Evolutionary conservation across 2,329 filamentous ascomycete genomes (phyloP).

Genomic region (Ophiosphaerella narmari): DNA sequence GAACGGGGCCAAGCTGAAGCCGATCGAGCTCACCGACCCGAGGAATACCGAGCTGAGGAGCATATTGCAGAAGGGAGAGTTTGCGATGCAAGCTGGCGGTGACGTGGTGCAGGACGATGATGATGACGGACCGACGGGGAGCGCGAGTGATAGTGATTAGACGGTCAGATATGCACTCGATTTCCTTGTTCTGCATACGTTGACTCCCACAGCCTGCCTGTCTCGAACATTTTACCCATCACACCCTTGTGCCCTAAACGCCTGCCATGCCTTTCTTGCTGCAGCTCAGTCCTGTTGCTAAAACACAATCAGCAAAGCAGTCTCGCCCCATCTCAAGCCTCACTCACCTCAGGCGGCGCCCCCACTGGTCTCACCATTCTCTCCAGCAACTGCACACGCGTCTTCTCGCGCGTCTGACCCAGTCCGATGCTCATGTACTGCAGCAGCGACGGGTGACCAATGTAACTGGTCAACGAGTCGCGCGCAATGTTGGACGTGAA

Average conservation of each 20-base stretch:
- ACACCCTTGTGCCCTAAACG: too few relatives aligned
- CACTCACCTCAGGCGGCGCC: constrained; percentile 64
- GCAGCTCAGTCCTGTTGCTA: constrained; percentile 26
- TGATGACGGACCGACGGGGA: constrained; percentile 53
- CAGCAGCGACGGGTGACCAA: constrained; percentile 86
- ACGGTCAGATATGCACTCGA: neutral
- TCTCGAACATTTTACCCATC: too few relatives aligned
- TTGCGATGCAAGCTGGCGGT: constrained; percentile 56
- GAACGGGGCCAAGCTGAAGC: constrained; percentile 75
- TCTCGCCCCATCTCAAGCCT: constrained; percentile 22
- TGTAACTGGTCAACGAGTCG: constrained; percentile 86
- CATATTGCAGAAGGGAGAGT: constrained; percentile 73
- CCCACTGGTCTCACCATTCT: constrained; percentile 70
- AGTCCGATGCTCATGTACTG: constrained; percentile 88
- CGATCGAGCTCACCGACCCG: constrained; percentile 75
- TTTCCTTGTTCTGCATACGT: neutral
- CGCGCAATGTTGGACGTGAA: constrained; percentile 96
- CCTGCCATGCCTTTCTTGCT: too few relatives aligned
- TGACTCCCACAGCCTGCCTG: neutral
- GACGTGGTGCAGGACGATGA: constrained; percentile 55
- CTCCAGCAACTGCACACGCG: constrained; percentile 79
- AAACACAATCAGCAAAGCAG: too few relatives aligned
- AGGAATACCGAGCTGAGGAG: constrained; percentile 65
- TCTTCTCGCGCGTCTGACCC: constrained; percentile 81
- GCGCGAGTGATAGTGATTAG: constrained; percentile 54